Base-by-base conservation (phyloP, 495 filamentous ascomycete species). In the Hypoxylon fragiforme region DNA sequence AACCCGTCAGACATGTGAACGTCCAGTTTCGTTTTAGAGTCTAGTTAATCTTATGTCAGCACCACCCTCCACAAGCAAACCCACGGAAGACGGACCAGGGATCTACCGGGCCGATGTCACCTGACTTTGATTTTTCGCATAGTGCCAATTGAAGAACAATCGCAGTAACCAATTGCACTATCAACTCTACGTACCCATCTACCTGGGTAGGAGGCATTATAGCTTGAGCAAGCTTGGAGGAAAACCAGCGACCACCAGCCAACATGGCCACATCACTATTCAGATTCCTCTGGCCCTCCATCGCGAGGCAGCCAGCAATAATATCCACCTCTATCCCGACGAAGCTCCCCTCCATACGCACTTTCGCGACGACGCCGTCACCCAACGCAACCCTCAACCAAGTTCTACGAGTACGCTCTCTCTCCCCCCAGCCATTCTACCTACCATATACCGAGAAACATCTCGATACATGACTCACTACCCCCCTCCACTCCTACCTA, bases 341-440 rank as follows among this genome's bases (percentile, higher is more conserved):
- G 24, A 38, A 51, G 34, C 34, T 59, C 3, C 44, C 55, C 3
- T 42, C 55, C 44, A 24, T 53, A 43, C 73, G 75, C 32, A 51
- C 71, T 26, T 81, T 83, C 67, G 80, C 78, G 31, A 74, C 69
- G 20, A 78, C 78, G 15, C 73, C 77, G 4, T 53, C 69, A 3
- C 76, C 74, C 19, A 74, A 65, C 42, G 82, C 80, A 50, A 89
- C 80, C 24, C 74, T 82, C 62, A 88, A 78, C 59, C 84, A 87
- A 67, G 80, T 87, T 49, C 55, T 74, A 8, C 71, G 74, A 54
- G 74, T 81, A 60, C 71, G 60, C 41, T 66, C 31, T 38, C 16
- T 20, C 13, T 40, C 50, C 61, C 64, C 70, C 8, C 70, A 53
- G 1, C 49, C 45, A 54, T 66, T 63, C 3, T 57, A 67, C 7